phyloP scores from a whole-genome alignment of 805 yeast genomes.

The Saccharomycopsis selenospora region DNA sequence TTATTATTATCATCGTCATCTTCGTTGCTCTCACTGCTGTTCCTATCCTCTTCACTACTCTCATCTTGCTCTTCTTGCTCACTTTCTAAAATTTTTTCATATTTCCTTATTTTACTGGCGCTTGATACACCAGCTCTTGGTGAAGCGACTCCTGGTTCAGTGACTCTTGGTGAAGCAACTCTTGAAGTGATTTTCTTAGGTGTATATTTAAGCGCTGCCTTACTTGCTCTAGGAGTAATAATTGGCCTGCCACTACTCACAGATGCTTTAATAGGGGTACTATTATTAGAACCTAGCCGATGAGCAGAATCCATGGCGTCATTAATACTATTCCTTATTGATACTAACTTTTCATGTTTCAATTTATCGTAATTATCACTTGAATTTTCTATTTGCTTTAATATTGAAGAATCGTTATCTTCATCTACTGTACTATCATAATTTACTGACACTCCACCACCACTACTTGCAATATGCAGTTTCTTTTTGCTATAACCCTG shows the following conservation, averaged over 20 bases:
- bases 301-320: not conserved
- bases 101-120: no score
- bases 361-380: not conserved
- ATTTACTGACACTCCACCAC: not conserved
- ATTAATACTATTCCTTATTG: slow-evolving; percentile 1
- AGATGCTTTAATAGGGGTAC: no score
- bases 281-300: not conserved
- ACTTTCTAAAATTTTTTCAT: not conserved
- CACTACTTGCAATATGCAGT: not conserved
- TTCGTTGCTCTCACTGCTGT: not conserved
- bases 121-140: no score
- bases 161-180: not conserved
- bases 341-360: not conserved
- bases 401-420: not conserved
- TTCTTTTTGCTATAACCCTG: not conserved
- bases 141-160: no score
- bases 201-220: no score
- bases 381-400: not conserved
- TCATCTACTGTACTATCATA: slow-evolving; percentile 1
- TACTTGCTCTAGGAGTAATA: no score
- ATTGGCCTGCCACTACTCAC: no score
- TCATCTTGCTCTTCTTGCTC: not conserved
- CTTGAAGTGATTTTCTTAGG: no score
- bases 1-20: no score
- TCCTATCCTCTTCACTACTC: not conserved